Conservation (phyloP, 768 basidiomycete genomes). For the Russula sp. region DNA sequence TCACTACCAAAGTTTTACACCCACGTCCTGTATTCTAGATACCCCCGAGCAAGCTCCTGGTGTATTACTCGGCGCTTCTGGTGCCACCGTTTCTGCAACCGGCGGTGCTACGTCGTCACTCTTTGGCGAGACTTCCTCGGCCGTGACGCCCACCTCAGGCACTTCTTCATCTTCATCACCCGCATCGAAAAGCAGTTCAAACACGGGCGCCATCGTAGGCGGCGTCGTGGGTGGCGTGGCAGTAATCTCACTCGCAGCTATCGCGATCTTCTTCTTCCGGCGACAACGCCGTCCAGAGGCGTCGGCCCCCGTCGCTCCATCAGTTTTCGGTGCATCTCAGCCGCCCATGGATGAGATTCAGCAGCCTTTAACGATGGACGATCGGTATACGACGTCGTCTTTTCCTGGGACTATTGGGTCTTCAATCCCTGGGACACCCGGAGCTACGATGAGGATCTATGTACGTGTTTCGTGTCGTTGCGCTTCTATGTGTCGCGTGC, state of each 20-base stretch:
- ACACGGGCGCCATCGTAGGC: not conserved
- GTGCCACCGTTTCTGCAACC: not conserved
- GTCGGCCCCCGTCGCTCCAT: not conserved
- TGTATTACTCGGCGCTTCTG: not conserved
- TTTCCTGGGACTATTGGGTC: not conserved
- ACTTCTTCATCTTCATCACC: too few relatives aligned
- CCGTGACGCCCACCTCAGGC: not conserved
- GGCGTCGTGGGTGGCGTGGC: slow-evolving; percentile 10
- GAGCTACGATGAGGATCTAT: slow-evolving; percentile 9
- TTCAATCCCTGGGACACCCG: not conserved
- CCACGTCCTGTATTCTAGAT: not conserved
- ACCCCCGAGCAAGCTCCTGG: slow-evolving; percentile 9
- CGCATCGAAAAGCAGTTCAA: not conserved
- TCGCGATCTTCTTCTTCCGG: not conserved
- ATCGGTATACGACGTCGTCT: not conserved
- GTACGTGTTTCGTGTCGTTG: not conserved
- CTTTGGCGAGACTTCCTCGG: not conserved
- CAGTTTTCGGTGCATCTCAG: not conserved
- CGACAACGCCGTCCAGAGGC: not conserved
- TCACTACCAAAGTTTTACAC: not conserved
- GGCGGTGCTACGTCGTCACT: not conserved
- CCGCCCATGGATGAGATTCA: not conserved
- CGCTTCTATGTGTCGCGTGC: too few relatives aligned
- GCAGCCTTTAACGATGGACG: not conserved
- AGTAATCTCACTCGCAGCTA: not conserved